Evolutionary conservation across 805 yeast species (phyloP), one percentile per base, ranked within the genome.

Genomic region (Saturnispora galanensis): DNA sequence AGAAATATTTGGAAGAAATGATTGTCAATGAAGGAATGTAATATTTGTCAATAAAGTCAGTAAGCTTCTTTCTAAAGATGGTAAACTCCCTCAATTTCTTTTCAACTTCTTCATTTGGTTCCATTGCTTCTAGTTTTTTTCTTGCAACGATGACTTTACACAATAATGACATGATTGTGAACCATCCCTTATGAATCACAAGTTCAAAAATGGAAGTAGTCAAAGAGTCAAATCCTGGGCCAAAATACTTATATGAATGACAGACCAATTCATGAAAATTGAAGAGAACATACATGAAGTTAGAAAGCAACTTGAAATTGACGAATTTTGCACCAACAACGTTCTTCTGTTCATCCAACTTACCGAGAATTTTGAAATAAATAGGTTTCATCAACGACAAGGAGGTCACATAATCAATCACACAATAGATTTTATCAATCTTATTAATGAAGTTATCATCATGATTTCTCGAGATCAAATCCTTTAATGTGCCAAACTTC

Each of bases 1-100:
- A 79, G 47, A 76, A 77, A 55, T 79, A 81, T 50, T 76, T 68
- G 26, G 64, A 67, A 15, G 84, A 75, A 33, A 82, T 60, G 35
- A 67, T 66, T 16, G 63, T 68, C 59, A 46, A 69, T 52, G 61
- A 71, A 41, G 46, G 56, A 49, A 52, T 62, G 50, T 73, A 75
- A n/a, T 28, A 34, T 10, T 58, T 54, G 12, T 39, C 42, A 17
- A 31, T 31, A n/a, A 31, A n/a, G n/a, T 18, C 54, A n/a, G 71
- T 9, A 2, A 49, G 17, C 5, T 37, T 16, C 4, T 38, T 10
- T 10, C 49, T 11, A 21, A 46, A 45, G 12, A 30, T 9, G 11
- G 21, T 18, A 11, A 39, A 17, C 21, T 10, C 30, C 10, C 16
- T 31, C 12, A 39, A 31, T n/a, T 39, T 39, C 11, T 31, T 12